Base-by-base conservation (phyloP, 108 stramenopile species). In the Pseudonitzschia pungens region DNA sequence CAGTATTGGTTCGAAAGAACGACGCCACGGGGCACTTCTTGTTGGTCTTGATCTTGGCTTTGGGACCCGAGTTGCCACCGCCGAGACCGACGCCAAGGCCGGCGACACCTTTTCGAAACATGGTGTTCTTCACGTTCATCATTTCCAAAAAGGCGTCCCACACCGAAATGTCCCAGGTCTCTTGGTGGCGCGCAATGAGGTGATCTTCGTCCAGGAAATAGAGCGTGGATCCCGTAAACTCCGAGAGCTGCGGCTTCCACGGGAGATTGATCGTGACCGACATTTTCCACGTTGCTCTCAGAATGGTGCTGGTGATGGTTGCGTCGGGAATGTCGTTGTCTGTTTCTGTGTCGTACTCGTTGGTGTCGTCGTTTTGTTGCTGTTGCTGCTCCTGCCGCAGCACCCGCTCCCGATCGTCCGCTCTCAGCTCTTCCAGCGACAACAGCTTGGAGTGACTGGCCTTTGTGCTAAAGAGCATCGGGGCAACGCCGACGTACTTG, bases 131-230 rank as follows among this genome's bases (percentile, higher is more conserved):
- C 22, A 10, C 20, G 24, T 22, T 22, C 54, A 55, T 10, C 54
- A 55, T 55, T 16, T 10, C 26, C 6, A 22, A 24, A 55, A 55
- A 55, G 54, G 54, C 54, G 10, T 55, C 54, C 54, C 4, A 24
- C 5, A 55, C 88, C 18, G 81, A 81, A 24, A 90, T 79, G 69
- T 93, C 84, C 92, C 92, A 93, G 11, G 62, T 68, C 72, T 93
- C 92, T 54, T 85, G 76, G 72, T 93, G 92, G 63, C 64, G 58
- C 33, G 71, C 72, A 24, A 93, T 79, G 43, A 93, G 65, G 0
- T 83, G 80, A 15, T 90, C 84, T 22, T 80, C 74, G 66, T 90
- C 89, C n/a, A 86, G 28, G 69, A 83, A 77, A 79, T 93, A 93
- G 12, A 45, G 79, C 0, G 92, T 93, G 53, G 52, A 76, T n/a